Evolutionary conservation across 2,329 filamentous ascomycete species (phyloP), one percentile per base, ranked within the genome.

Genomic region (Sporothrix schenckii): DNA sequence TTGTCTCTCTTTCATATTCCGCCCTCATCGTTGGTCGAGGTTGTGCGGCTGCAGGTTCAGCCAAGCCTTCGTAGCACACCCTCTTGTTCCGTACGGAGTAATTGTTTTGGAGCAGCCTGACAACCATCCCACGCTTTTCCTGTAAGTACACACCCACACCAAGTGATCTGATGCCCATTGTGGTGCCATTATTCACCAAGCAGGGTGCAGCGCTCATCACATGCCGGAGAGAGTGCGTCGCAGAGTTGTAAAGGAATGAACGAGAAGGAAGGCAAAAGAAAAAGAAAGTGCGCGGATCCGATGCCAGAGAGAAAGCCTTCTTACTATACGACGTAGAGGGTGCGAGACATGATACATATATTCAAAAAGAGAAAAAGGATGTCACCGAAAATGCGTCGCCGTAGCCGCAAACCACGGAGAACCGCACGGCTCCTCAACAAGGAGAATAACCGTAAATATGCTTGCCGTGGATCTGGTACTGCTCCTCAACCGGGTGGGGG

Each of bases 391-490:
- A 44, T 2, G 2, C 39, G 44, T 44, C 41, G n/a, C 56, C 56
- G 56, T 44, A 63, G 21, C 58, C 21, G 44, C 58, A 34, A 34
- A 27, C 39, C 27, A 19, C 41, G 21, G 41, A 47, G 14, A 44
- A 27, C 11, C 19, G n/a, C n/a, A 61, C 10, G 34, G 56, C 21
- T n/a, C 24, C 21, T n/a, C 24, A 1, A 16, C 9, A 24, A 44
- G 13, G 27, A 63, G 39, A 24, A 9, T 2, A 63, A 47, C 16
- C 14, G 4, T 27, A 7, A 1, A 61, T 16, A 9, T 21, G n/a
- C 13, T 54, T 63, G n/a, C 58, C 39, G 39, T 21, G 50, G 61
- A 65, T 65, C 61, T 65, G 24, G 61, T 47, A 47, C 27, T 27
- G 6, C 19, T 47, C 58, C 58, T n/a, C 27, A 63, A 39, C 21